Evolutionary conservation across 2,329 filamentous ascomycete species (phyloP).

Genomic region (Fusarium floridanum): DNA sequence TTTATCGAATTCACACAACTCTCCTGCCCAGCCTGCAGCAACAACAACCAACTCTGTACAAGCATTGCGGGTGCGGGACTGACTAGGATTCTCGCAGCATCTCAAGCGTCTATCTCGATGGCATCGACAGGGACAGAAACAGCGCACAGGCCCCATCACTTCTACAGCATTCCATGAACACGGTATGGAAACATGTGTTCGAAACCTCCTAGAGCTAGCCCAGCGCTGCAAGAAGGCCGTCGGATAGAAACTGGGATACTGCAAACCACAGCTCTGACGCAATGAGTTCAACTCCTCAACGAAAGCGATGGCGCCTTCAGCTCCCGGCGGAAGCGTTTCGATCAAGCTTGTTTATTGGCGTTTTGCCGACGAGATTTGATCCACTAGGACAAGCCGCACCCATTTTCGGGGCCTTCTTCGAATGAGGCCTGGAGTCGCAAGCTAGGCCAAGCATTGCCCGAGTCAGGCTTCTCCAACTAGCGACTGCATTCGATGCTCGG

Average conservation of each 20-base stretch:
- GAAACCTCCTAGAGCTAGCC: neutral
- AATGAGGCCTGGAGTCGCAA: conserved; percentile 9
- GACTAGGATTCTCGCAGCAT: conserved; percentile 25
- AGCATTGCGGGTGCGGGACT: conserved; percentile 28
- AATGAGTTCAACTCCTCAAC: conserved; percentile 12
- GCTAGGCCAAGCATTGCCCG: conserved; percentile 12
- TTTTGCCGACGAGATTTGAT: conserved; percentile 9
- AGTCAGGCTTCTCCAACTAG: conserved; percentile 3
- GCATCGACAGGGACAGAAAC: conserved; percentile 2
- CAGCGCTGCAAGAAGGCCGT: neutral
- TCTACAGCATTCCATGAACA: neutral
- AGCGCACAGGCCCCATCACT: conserved; percentile 3
- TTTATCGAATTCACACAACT: neutral
- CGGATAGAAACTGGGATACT: neutral
- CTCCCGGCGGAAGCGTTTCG: conserved; percentile 4
- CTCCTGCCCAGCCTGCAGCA: neutral
- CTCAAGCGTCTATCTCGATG: conserved; percentile 21
- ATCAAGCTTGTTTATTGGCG: conserved; percentile 19
- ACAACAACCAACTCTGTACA: conserved; percentile 5
- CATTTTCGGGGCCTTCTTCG: conserved; percentile 15
- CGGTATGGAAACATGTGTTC: neutral
- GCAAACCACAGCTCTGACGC: conserved; percentile 12
- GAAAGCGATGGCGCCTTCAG: conserved; percentile 1
- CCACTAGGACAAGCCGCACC: conserved; percentile 23
- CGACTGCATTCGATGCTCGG: neutral